phyloP scores from a whole-genome alignment of 2,329 filamentous ascomycete species.

The Lomentospora prolificans region DNA sequence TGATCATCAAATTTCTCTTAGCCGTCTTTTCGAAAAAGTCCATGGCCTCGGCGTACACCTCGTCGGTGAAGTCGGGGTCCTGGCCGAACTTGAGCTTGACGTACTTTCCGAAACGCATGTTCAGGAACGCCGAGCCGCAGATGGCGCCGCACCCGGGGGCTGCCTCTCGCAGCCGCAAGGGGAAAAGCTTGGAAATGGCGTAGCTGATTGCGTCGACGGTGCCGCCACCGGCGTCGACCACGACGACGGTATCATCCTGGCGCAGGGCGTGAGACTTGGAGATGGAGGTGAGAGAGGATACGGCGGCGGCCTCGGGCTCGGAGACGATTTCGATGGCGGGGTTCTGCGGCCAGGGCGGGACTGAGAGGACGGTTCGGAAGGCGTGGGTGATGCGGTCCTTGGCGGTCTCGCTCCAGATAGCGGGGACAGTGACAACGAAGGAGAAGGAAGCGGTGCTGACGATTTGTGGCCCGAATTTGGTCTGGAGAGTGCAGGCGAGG shows the following conservation, averaged over 20 bases:
- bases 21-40: not conserved
- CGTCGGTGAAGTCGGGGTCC: constrained; percentile 26
- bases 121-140: constrained; percentile 40
- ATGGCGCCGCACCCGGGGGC: constrained; percentile 37
- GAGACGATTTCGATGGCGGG: constrained; percentile 36
- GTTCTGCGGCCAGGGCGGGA: constrained; percentile 15
- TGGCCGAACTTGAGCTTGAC: constrained; percentile 32
- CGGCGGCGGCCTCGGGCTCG: constrained; percentile 43
- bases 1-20: not conserved
- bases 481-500: constrained; percentile 32
- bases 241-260: constrained; percentile 37
- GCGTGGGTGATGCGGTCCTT: constrained; percentile 39
- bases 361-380: constrained; percentile 15
- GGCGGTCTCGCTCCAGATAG: constrained; percentile 47
- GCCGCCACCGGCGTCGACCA: constrained; percentile 45
- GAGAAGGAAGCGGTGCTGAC: constrained; percentile 35
- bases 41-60: constrained; percentile 14
- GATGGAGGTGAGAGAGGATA: constrained; percentile 35
- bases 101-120: constrained; percentile 35
- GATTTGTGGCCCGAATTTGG: constrained; percentile 29
- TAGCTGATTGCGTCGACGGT: constrained; percentile 46
- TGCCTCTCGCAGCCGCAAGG: constrained; percentile 38
- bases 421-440: constrained; percentile 47
- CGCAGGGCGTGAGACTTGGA: constrained; percentile 25
- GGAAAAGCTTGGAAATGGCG: constrained; percentile 31